phyloP scores from a whole-genome alignment of 495 filamentous ascomycete genomes.

The Xylaria sp. region DNA sequence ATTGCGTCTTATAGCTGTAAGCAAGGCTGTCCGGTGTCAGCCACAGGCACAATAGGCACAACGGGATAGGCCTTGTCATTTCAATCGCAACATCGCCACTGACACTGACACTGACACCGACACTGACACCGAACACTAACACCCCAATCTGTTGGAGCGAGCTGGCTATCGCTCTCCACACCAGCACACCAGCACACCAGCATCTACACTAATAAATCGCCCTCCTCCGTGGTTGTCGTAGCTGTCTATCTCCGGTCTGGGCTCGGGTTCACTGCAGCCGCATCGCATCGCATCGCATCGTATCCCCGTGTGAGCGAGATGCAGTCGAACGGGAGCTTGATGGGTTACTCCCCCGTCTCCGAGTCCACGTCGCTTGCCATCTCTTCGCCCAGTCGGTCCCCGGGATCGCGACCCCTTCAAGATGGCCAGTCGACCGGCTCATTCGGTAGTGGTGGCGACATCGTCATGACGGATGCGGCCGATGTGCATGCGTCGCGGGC shows the following conservation, averaged over 20 bases:
- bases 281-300: not conserved
- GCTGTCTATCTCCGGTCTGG: not conserved
- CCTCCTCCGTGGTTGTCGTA: not conserved
- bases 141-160: not conserved
- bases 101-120: no score
- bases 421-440: constrained; percentile 29
- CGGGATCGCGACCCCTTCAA: constrained; percentile 31
- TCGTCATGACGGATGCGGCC: constrained; percentile 28
- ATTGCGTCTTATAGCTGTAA: constrained; percentile 22
- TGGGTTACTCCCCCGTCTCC: constrained; percentile 36
- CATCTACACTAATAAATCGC: no score
- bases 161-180: constrained; percentile 11
- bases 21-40: constrained; percentile 21
- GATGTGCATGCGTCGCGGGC: constrained; percentile 38
- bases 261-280: not conserved
- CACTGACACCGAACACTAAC: no score
- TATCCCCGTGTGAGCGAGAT: constrained; percentile 29
- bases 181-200: no score
- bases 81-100: constrained; percentile 13
- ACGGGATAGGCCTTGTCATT: no score
- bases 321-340: constrained; percentile 38
- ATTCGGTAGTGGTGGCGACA: constrained; percentile 1
- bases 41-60: no score
- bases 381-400: constrained; percentile 36
- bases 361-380: constrained; percentile 35